Evolutionary conservation across 805 yeast genomes (phyloP).

Genomic region (Pichia heedii): DNA sequence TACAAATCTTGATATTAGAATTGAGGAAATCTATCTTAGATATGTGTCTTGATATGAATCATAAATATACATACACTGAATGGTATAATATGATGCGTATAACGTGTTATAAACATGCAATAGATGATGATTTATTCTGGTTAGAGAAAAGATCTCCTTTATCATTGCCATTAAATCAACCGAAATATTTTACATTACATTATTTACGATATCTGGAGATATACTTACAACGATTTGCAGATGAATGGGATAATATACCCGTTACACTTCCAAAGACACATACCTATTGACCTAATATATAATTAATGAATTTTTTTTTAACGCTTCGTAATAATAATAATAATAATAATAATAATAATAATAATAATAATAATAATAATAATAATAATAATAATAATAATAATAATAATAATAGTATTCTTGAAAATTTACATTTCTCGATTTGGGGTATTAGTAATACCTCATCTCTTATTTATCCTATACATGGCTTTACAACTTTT

Average conservation of each 20-base stretch:
- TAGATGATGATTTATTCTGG: slow-evolving; percentile 42
- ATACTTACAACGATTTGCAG: slow-evolving; percentile 20
- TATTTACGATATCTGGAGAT: slow-evolving; percentile 20
- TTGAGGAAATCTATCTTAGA: slow-evolving; percentile 26
- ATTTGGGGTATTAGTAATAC: too few relatives aligned
- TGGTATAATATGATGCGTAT: slow-evolving; percentile 38
- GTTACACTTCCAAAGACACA: not conserved
- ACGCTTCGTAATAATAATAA: too few relatives aligned
- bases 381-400: too few relatives aligned
- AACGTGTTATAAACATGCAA: slow-evolving; percentile 19
- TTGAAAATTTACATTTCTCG: too few relatives aligned
- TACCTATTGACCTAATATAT: too few relatives aligned
- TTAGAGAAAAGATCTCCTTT: slow-evolving; percentile 58
- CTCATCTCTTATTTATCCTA: too few relatives aligned
- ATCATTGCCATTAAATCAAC: slow-evolving; percentile 59
- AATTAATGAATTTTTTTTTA: too few relatives aligned
- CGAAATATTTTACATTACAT: slow-evolving; percentile 41
- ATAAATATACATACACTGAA: slow-evolving; percentile 39
- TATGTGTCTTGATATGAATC: slow-evolving; percentile 31
- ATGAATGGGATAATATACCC: slow-evolving; percentile 14
- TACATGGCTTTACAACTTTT: too few relatives aligned
- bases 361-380: too few relatives aligned
- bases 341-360: too few relatives aligned
- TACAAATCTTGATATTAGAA: slow-evolving; percentile 23
- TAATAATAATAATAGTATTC: too few relatives aligned